These are phyloP conservation scores for Lentinus polychrous DNA, from an alignment of 1,284 basidiomycete species.

Conservation along the genomic window DNA sequence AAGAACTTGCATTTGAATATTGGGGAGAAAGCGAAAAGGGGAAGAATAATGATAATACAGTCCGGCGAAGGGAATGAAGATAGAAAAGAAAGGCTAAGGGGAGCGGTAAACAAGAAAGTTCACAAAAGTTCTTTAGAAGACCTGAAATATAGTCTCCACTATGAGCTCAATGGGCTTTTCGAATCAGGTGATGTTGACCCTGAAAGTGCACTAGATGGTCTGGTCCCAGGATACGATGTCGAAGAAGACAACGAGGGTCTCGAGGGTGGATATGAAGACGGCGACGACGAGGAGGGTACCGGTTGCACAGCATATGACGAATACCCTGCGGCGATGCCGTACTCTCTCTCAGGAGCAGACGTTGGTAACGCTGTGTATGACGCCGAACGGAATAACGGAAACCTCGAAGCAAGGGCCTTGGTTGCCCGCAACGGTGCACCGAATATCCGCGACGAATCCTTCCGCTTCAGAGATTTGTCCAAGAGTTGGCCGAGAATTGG, in stretches of 20 bases:
- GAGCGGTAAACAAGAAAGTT: neutral
- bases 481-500: constrained; percentile 20
- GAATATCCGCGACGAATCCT: constrained; percentile 17
- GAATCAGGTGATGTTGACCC: constrained; percentile 1
- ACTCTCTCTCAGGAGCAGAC: neutral
- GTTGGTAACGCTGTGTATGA: constrained; percentile 8
- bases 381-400: constrained; percentile 11
- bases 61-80: neutral
- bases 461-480: constrained; percentile 19
- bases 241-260: constrained; percentile 22
- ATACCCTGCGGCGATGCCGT: neutral
- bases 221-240: constrained; percentile 12
- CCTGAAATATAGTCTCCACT: neutral
- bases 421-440: constrained; percentile 16
- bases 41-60: constrained; percentile 8
- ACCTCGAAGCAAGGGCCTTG: constrained; percentile 14
- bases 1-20: neutral
- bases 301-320: constrained; percentile 9
- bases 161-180: neutral
- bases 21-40: neutral
- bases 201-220: constrained; percentile 19
- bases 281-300: constrained; percentile 7
- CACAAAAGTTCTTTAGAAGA: neutral
- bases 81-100: neutral
- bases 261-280: constrained; percentile 15